Conservation (phyloP, 768 basidiomycete genomes). For the Cystoderma amianthinum region DNA sequence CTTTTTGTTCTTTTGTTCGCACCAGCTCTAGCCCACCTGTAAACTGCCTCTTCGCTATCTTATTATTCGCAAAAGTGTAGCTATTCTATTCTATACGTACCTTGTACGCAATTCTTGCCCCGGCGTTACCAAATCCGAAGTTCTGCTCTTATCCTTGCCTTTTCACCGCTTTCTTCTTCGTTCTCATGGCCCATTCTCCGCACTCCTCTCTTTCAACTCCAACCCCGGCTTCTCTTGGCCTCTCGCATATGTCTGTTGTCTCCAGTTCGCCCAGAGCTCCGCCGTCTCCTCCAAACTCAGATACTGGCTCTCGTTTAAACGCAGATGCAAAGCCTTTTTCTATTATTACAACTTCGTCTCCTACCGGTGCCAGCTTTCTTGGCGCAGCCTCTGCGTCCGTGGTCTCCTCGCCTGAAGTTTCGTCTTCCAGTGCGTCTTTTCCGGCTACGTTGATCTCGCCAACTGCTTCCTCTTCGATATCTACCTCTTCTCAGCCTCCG, state of each 20-base stretch:
- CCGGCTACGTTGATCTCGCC: neutral
- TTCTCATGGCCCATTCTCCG: slow-evolving; percentile 7
- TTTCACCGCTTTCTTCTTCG: neutral
- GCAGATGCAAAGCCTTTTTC: neutral
- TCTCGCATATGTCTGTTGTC: too few relatives aligned
- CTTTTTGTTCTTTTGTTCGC: neutral
- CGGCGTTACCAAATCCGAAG: slow-evolving; percentile 1
- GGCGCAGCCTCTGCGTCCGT: neutral
- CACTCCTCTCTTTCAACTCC: slow-evolving; percentile 8
- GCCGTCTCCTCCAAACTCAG: slow-evolving; percentile 2
- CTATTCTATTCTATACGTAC: slow-evolving; percentile 2
- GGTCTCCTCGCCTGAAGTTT: neutral
- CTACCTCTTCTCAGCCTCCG: neutral
- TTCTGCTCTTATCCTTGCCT: neutral
- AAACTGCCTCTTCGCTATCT: neutral
- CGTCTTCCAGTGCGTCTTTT: neutral
- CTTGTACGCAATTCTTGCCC: neutral
- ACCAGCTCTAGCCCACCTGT: slow-evolving; percentile 1
- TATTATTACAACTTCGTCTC: neutral
- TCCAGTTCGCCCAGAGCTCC: neutral
- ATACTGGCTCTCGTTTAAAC: neutral
- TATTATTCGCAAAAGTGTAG: neutral
- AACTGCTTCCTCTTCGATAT: neutral
- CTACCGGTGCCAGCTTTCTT: neutral
- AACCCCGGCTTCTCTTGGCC: slow-evolving; percentile 1